Evolutionary conservation across 805 yeast species (phyloP), one percentile per base, ranked within the genome.

Genomic region (Sugiyamaella qingdaonensis): DNA sequence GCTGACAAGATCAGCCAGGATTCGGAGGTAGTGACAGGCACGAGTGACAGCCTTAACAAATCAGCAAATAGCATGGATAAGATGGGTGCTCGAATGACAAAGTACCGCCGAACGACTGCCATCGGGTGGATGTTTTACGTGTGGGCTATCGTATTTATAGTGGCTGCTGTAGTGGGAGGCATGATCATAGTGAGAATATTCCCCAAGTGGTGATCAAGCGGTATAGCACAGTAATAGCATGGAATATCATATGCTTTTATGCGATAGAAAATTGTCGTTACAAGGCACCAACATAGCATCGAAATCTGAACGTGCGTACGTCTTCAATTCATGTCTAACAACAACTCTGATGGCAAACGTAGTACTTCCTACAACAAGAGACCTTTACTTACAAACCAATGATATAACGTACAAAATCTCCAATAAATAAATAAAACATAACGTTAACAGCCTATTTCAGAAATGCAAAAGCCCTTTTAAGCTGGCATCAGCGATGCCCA

Each of bases 61-160:
- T 67, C 74, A 11, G 60, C 70, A 1, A 62, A 62, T 1, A 62
- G 56, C 27, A 70, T 73, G 70, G 57, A 61, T 8, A 58, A 55
- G 10, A 73, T 73, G 5, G 76, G 74, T 4, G 51, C 61, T 18
- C 46, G 63, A 32, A 61, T 73, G 46, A 43, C 56, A 44, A 57
- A 62, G 55, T 73, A 71, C 61, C 64, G 72, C 19, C 48, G 59
- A 5, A 53, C 64, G 4, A 61, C 67, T 3, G 73, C 73, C 14
- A 60, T 73, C 16, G 73, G 77, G 8, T 71, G 71, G 70, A 61
- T 62, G 67, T 73, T 72, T 54, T 73, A 73, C 55, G 60, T 73
- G 36, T 56, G 53, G 51, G 68, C 75, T 10, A 58, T 58, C n/a
- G 48, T 63, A 13, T 71, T 73, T 46, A 64, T 73, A 58, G 51